Conservation (phyloP, 192 early-diverging fungal genomes). For the Dimargaris verticillata region DNA sequence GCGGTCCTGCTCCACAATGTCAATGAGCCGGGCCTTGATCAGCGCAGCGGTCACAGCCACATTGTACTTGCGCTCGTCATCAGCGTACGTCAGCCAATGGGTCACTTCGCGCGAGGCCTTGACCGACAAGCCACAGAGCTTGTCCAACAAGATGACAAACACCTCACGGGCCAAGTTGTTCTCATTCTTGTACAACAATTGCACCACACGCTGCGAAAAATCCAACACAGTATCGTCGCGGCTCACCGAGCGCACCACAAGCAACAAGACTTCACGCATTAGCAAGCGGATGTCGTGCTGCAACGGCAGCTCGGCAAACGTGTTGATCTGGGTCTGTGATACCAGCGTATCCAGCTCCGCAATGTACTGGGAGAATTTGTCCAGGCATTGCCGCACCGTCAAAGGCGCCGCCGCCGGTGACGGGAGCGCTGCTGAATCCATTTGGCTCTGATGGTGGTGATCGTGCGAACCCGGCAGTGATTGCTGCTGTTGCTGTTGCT, state of each 20-base stretch:
- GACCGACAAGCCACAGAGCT: conserved; percentile 69
- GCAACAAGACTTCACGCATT: conserved; percentile 56
- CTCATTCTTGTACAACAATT: conserved; percentile 66
- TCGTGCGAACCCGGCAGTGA: no score
- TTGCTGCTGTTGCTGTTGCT: no score
- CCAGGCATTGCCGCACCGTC: conserved; percentile 23
- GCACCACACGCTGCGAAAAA: conserved; percentile 79
- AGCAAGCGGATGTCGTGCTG: conserved; percentile 61
- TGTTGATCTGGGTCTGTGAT: conserved; percentile 25
- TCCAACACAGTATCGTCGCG: conserved; percentile 67
- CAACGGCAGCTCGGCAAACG: conserved; percentile 48
- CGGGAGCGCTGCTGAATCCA: neutral
- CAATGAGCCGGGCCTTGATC: conserved; percentile 62
- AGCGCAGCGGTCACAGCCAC: conserved; percentile 69
- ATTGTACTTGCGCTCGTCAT: conserved; percentile 90
- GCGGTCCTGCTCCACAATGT: conserved; percentile 65
- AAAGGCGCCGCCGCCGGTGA: conserved; percentile 10
- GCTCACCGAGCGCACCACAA: conserved; percentile 50
- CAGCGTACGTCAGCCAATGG: conserved; percentile 81
- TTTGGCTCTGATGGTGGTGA: no score
- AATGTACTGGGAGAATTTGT: conserved; percentile 36
- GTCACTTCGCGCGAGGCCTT: conserved; percentile 70
- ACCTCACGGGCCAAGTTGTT: conserved; percentile 57
- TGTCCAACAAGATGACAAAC: conserved; percentile 66
- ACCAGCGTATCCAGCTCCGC: conserved; percentile 67